These are phyloP conservation scores for Cucumis cinereus DNA, from an alignment of 306 rosid genomes.

Conservation along the genomic window DNA sequence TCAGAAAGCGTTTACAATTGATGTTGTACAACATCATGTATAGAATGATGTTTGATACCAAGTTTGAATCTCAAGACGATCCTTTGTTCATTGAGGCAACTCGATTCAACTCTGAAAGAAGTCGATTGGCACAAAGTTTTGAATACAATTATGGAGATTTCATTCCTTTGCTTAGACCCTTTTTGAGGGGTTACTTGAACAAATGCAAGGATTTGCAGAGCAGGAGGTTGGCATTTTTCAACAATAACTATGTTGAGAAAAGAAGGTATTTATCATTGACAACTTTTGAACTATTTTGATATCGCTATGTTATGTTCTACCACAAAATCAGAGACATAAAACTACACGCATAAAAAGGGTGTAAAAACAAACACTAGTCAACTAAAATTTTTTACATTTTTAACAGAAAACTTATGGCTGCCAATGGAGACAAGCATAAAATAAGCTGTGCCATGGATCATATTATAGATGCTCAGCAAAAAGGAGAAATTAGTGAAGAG, in stretches of 20 bases:
- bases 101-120: conserved; percentile 60
- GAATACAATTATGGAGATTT: conserved; percentile 84
- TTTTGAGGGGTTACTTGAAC: conserved; percentile 57
- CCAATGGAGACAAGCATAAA: conserved; percentile 50
- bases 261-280: conserved; percentile 35
- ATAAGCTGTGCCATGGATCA: conserved; percentile 78
- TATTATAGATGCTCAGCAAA: conserved; percentile 59
- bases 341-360: not conserved
- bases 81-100: conserved; percentile 71
- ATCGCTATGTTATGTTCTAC: not conserved
- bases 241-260: conserved; percentile 36
- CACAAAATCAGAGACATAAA: not conserved
- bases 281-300: not conserved
- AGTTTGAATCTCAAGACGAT: conserved; percentile 66
- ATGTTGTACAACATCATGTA: conserved; percentile 79
- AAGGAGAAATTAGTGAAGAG: conserved; percentile 68
- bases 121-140: conserved; percentile 78
- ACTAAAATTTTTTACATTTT: not conserved
- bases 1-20: conserved; percentile 51
- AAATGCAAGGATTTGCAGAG: conserved; percentile 66
- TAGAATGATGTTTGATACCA: conserved; percentile 76
- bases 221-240: conserved; percentile 60
- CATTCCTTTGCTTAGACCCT: conserved; percentile 74
- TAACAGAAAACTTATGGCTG: conserved; percentile 50
- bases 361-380: not conserved